Base-by-base conservation (phyloP, 2,329 filamentous ascomycete species). In the Fusarium proliferatum region DNA sequence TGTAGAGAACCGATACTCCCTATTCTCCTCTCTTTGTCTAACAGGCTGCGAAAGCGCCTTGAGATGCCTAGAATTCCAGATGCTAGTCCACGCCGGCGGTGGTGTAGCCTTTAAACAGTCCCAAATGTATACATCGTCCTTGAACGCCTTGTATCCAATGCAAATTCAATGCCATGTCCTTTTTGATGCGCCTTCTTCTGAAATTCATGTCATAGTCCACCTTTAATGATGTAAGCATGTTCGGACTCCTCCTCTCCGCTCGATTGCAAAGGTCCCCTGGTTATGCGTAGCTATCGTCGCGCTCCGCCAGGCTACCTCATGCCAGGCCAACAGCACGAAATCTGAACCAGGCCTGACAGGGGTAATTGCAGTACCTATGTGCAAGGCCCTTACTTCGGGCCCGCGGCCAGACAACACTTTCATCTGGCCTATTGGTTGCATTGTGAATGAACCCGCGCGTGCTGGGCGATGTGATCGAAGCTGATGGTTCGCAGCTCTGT, bases 141-240 rank as follows among this genome's bases (percentile, higher is more conserved):
- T 59, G 36, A 74, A 74, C 72, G 72, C 72, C 72, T n/a, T 74
- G 28, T 74, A 66, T 63, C 71, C 71, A 74, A 74, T 74, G 64
- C 64, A 70, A 74, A 74, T 69, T 61, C 45, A 73, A 63, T 69
- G 23, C 64, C 58, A 23, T 56, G 42, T 39, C 56, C 61, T 23
- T 67, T 61, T 60, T 55, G 55, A 48, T 61, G 61, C 63, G 48
- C 64, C 48, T 52, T 52, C 30, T 57, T 58, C 26, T 71, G 49
- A 42, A 23, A 42, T 43, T 57, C 59, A 34, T 59, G 43, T 17
- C 63, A 61, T 48, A 16, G 15, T 41, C 38, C 28, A 28, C 55
- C 49, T 56, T 45, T 28, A 10, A 43, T 57, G 30, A 28, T 60
- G 21, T 10, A 19, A 52, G 39, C 38, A 30, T 21, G 6, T 43